These are phyloP conservation scores for Plasmodium relictum DNA, from an alignment of 169 alveolate genomes.

Conservation along the genomic window DNA sequence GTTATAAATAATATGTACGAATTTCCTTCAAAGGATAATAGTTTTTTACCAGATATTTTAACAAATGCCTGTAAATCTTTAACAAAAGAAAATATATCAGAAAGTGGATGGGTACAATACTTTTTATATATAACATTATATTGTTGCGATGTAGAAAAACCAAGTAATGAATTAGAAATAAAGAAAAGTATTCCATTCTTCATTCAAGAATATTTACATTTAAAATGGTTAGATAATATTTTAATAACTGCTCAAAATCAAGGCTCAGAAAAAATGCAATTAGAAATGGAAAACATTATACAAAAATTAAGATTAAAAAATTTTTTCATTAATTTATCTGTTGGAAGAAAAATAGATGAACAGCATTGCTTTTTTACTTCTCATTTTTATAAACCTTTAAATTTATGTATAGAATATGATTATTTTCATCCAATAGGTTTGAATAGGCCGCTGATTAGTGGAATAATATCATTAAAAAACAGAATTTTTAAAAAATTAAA, in stretches of 20 bases:
- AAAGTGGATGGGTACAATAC: constrained; percentile 90
- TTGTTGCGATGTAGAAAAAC: constrained; percentile 90
- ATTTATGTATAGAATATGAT: constrained; percentile 89
- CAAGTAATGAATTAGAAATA: constrained; percentile 81
- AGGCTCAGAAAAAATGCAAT: constrained; percentile 90
- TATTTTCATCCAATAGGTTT: constrained; percentile 84
- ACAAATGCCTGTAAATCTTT: constrained; percentile 68
- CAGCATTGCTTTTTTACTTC: constrained; percentile 90
- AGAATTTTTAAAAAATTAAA: constrained; percentile 88
- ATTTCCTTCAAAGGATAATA: constrained; percentile 76
- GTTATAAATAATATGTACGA: constrained; percentile 82
- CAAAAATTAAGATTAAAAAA: constrained; percentile 82
- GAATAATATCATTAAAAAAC: constrained; percentile 84
- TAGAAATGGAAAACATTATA: constrained; percentile 87
- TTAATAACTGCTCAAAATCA: constrained; percentile 87
- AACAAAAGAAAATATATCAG: constrained; percentile 84
- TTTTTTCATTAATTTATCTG: constrained; percentile 88
- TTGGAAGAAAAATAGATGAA: constrained; percentile 89
- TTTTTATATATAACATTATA: constrained; percentile 85
- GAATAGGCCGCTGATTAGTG: constrained; percentile 85
- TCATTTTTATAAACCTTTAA: constrained; percentile 86
- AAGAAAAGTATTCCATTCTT: constrained; percentile 86
- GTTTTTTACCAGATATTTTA: constrained; percentile 78
- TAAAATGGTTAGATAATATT: constrained; percentile 88
- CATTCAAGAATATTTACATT: constrained; percentile 86